Conservation (phyloP, 2,329 filamentous ascomycete genomes). For the Juglanconis juglandina region DNA sequence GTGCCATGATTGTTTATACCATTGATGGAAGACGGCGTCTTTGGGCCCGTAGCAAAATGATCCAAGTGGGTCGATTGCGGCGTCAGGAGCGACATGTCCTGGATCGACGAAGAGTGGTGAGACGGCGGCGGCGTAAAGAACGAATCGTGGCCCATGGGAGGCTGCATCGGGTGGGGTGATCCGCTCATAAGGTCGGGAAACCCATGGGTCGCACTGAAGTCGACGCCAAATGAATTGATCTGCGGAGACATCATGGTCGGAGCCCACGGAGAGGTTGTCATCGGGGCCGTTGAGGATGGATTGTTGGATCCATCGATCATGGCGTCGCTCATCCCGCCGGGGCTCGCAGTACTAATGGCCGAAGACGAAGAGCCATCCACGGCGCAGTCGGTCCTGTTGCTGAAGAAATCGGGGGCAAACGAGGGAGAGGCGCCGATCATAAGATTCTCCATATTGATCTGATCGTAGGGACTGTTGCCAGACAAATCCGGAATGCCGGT, state of each 20-base stretch:
- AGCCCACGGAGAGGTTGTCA: constrained; percentile 63
- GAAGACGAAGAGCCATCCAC: constrained; percentile 94
- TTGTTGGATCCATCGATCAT: constrained; percentile 81
- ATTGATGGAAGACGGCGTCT: constrained; percentile 69
- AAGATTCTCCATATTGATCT: constrained; percentile 12
- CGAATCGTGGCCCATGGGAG: constrained; percentile 68
- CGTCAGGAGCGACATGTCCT: constrained; percentile 63
- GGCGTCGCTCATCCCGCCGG: constrained; percentile 85
- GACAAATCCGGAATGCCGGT: constrained; percentile 56
- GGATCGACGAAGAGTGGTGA: constrained; percentile 62
- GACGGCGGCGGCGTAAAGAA: constrained; percentile 76
- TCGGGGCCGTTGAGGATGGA: constrained; percentile 47
- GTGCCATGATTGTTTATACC: constrained; percentile 55
- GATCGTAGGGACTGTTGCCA: constrained; percentile 22
- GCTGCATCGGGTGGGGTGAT: constrained; percentile 71
- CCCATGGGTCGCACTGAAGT: constrained; percentile 59
- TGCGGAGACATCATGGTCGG: constrained; percentile 65
- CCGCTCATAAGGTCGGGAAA: constrained; percentile 75
- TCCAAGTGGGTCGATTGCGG: not conserved
- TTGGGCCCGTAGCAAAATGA: constrained; percentile 58
- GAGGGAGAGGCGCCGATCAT: constrained; percentile 39
- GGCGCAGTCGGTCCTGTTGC: constrained; percentile 69
- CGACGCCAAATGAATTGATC: constrained; percentile 69
- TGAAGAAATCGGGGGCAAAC: constrained; percentile 67
- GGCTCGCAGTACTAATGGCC: constrained; percentile 90